Percentiles rank a stretch among this genome's conserved stretches.
phyloP scores from a whole-genome alignment of 208 protist species.

The Trypanosoma grayi region DNA sequence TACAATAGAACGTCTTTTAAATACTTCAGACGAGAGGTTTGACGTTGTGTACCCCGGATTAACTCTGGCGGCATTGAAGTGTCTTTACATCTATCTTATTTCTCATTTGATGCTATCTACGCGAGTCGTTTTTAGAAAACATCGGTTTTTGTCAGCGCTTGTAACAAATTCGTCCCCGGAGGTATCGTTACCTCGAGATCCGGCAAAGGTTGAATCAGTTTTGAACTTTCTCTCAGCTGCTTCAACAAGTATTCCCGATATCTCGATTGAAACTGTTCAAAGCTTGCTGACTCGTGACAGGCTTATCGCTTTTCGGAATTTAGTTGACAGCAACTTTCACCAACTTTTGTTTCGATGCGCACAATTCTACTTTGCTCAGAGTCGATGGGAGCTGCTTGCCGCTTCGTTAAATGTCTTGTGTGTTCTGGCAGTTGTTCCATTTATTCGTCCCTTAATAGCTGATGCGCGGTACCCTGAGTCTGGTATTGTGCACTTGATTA shows the following conservation, averaged over 20 bases:
- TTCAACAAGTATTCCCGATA: conserved; percentile 49
- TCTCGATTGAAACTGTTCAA: conserved; percentile 74
- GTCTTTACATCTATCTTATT: conserved; percentile 77
- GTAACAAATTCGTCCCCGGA: conserved; percentile 70
- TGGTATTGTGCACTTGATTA: conserved; percentile 72
- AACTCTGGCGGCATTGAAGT: conserved; percentile 58
- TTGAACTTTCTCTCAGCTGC: conserved; percentile 56
- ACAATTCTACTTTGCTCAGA: conserved; percentile 82
- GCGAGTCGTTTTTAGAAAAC: conserved; percentile 78
- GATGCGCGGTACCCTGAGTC: conserved; percentile 66
- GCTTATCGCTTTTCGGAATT: conserved; percentile 44
- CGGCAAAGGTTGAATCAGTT: conserved; percentile 67
- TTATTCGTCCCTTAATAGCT: conserved; percentile 65
- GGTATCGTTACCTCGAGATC: conserved; percentile 64
- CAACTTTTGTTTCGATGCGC: conserved; percentile 59
- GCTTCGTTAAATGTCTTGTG: conserved; percentile 66
- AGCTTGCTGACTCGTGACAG: conserved; percentile 70
- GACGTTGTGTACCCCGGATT: conserved; percentile 62
- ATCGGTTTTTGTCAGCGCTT: conserved; percentile 61
- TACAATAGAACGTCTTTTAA: conserved; percentile 48
- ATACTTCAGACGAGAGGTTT: conserved; percentile 64
- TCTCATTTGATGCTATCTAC: conserved; percentile 82
- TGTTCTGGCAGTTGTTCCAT: conserved; percentile 73
- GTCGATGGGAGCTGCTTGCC: conserved; percentile 72
- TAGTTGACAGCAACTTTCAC: conserved; percentile 70